Evolutionary conservation across 75 land plant species (phyloP), one percentile per base, ranked within the genome.

Genomic region (Pinus taeda): DNA sequence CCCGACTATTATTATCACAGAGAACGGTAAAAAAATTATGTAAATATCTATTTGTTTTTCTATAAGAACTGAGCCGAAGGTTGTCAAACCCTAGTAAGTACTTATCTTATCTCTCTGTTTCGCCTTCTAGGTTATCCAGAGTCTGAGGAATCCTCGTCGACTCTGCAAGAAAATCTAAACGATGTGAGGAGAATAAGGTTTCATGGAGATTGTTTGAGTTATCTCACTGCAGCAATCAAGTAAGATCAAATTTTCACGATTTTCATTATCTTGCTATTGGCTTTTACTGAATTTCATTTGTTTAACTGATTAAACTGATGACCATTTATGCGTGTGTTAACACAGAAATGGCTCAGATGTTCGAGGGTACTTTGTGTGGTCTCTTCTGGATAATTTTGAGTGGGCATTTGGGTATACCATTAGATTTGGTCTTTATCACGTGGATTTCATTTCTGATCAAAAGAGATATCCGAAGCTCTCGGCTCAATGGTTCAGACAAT

Each of bases 1-100:
- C 57, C 79, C 77, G 11, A 79, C 85, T 6, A 83, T 92, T 59
- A 81, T 79, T 61, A 83, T 93, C 18, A 90, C 92, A 15, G 95
- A 93, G 80, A 92, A 89, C 78, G 98, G 98, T 85, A 71, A 65
- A 33, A 2, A 15, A 12, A 5, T 65, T 45, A 14, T 5, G 20
- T n/a, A 18, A n/a, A 60, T 60, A 18, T 60, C 0, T 18, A 20
- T 5, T 60, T n/a, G 1, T 18, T 1, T 60, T 60, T 60, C 8
- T 60, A 6, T 0, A 18, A 60, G n/a, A 60, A 20, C 22, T 3
- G 21, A 60, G 18, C 0, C 5, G 18, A 18, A 60, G 0, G 53
- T 9, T 49, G 9, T 49, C 53, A 49, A 8, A 49, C 9, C 1
- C 53, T 30, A 30, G 33, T 18, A 20, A 20, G 3, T 20, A n/a